Percentiles rank a stretch among this genome's conserved stretches.
These are phyloP conservation scores for Syzygium jambos DNA, from an alignment of 345 rosid species.

Conservation along the genomic window DNA sequence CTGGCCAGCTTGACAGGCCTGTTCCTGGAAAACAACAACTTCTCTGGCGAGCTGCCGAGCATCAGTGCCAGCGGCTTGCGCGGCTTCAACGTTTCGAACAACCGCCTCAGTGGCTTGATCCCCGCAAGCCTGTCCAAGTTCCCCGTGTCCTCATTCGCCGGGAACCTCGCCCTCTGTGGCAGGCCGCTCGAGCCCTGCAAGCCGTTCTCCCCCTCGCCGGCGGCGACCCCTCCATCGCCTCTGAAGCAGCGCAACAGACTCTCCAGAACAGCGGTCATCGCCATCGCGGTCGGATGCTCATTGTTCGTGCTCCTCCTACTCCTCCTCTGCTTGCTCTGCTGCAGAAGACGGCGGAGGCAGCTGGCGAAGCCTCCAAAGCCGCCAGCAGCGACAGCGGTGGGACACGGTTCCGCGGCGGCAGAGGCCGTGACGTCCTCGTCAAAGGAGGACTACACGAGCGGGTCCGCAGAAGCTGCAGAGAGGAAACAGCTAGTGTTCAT, in stretches of 20 bases:
- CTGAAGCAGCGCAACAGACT: conserved; percentile 12
- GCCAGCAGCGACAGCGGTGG: not conserved
- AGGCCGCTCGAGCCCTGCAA: conserved; percentile 1
- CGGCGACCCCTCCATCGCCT: not conserved
- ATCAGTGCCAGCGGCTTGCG: not conserved
- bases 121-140: conserved; percentile 3
- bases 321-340: conserved; percentile 13
- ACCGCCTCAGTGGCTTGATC: conserved; percentile 25
- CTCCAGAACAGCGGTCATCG: conserved; percentile 19
- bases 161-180: conserved; percentile 13
- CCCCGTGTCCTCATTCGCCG: conserved; percentile 8
- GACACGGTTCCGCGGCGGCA: conserved; percentile 8
- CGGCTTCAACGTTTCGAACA: conserved; percentile 45
- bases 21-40: conserved; percentile 46
- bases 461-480: conserved; percentile 56
- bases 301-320: conserved; percentile 9
- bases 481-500: conserved; percentile 83
- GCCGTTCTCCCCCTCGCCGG: conserved; percentile 4
- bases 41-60: conserved; percentile 52
- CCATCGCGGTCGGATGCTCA: conserved; percentile 18
- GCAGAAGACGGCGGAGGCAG: conserved; percentile 7
- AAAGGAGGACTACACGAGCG: conserved; percentile 73
- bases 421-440: conserved; percentile 68
- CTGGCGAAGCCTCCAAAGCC: conserved; percentile 21
- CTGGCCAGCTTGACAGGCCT: conserved; percentile 54